phyloP scores from a whole-genome alignment of 768 basidiomycete genomes.

The Lepiota subincarnata region DNA sequence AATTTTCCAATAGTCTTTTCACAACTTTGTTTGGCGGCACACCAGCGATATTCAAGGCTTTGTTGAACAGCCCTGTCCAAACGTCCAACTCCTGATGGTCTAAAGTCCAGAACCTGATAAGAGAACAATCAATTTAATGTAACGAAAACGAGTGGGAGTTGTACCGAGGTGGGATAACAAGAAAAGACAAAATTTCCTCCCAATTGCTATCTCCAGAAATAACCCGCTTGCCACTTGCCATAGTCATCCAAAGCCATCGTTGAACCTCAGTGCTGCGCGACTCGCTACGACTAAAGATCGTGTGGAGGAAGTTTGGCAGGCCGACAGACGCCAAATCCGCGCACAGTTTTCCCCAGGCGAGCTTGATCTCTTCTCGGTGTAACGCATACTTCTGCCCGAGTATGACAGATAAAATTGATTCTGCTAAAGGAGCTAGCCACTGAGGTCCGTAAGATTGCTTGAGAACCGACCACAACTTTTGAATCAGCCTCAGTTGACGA shows the following conservation, averaged over 20 bases:
- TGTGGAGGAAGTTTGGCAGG: slow-evolving; percentile 34
- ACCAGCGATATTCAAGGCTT: background rate
- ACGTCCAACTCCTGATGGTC: slow-evolving; percentile 25
- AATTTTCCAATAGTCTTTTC: background rate
- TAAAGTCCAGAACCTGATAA: slow-evolving; percentile 36
- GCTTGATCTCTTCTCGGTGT: slow-evolving; percentile 32
- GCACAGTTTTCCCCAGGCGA: slow-evolving; percentile 47
- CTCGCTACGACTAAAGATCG: slow-evolving; percentile 26
- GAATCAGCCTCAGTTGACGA: slow-evolving; percentile 33
- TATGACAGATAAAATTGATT: slow-evolving; percentile 40
- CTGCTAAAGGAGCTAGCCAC: slow-evolving; percentile 41
- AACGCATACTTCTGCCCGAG: slow-evolving; percentile 41
- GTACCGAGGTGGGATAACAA: slow-evolving; percentile 47
- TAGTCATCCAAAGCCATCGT: slow-evolving; percentile 45
- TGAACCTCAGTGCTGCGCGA: slow-evolving; percentile 27
- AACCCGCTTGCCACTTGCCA: slow-evolving; percentile 29
- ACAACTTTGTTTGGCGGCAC: background rate
- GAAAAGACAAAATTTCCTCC: slow-evolving; percentile 39
- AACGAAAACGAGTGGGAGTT: slow-evolving; percentile 8
- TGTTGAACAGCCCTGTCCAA: background rate
- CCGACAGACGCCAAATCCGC: slow-evolving; percentile 40
- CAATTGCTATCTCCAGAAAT: slow-evolving; percentile 25
- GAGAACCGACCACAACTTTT: slow-evolving; percentile 48
- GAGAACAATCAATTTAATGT: background rate
- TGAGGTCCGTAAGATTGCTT: slow-evolving; percentile 40